Conservation (phyloP, 257 asterid species). For the Leonotis leonurus region DNA sequence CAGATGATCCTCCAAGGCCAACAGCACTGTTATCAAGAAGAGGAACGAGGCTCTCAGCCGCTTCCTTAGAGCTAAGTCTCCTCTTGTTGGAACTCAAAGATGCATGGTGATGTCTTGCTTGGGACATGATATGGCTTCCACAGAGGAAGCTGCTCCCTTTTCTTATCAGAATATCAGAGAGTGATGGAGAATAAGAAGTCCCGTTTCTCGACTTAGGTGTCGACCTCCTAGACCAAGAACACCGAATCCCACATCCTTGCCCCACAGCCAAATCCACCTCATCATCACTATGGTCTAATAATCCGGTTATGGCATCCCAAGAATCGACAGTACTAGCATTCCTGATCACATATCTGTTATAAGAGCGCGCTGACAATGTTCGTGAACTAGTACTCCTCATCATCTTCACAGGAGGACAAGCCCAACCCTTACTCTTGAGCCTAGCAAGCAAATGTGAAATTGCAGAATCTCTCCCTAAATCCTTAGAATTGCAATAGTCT, state of each 20-base stretch:
- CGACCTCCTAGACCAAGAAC: constrained; percentile 90
- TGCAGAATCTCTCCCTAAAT: constrained; percentile 52
- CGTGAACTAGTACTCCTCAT: constrained; percentile 54
- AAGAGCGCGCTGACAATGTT: constrained; percentile 66
- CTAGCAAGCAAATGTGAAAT: constrained; percentile 67
- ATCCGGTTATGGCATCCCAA: no score
- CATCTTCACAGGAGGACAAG: constrained; percentile 38
- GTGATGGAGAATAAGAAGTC: constrained; percentile 69
- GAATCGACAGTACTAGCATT: no score
- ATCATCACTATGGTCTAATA: no score
- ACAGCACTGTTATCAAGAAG: constrained; percentile 52
- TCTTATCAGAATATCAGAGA: constrained; percentile 76
- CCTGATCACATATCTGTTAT: constrained; percentile 37
- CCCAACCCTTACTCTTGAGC: constrained; percentile 52
- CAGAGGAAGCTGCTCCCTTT: constrained; percentile 68
- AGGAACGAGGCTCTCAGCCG: constrained; percentile 54
- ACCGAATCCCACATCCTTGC: constrained; percentile 88
- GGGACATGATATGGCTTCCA: constrained; percentile 47
- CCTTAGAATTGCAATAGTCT: constrained; percentile 59
- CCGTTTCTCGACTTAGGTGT: constrained; percentile 77
- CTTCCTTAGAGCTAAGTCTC: no score
- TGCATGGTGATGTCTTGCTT: constrained; percentile 39
- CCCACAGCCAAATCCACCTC: constrained; percentile 62
- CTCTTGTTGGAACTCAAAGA: constrained; percentile 39
- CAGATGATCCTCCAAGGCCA: no score